Conservation (phyloP, 2,329 filamentous ascomycete species). For the Colletotrichum destructivum region DNA sequence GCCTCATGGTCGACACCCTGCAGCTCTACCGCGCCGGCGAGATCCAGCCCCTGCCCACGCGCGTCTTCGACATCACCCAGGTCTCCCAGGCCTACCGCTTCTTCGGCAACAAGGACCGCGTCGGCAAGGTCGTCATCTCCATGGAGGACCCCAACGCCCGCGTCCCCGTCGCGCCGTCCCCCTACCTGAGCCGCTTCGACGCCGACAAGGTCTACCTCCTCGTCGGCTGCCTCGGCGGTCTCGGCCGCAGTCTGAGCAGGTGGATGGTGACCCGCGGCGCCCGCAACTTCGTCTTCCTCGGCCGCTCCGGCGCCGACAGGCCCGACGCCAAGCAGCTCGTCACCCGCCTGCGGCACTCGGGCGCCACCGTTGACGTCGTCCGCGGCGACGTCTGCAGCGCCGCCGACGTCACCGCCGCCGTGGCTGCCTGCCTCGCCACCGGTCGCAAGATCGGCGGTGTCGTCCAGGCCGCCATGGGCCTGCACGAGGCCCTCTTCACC, state of each 20-base stretch:
- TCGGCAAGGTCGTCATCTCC: conserved; percentile 54
- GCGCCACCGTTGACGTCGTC: conserved; percentile 46
- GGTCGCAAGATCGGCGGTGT: conserved; percentile 47
- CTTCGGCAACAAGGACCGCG: conserved; percentile 48
- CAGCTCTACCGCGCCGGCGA: conserved; percentile 42
- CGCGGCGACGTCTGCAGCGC: conserved; percentile 15
- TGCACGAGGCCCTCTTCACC: conserved; percentile 47
- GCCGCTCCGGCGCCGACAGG: conserved; percentile 48
- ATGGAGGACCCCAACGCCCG: conserved; percentile 28
- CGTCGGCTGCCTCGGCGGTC: conserved; percentile 47
- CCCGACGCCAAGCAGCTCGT: conserved; percentile 44
- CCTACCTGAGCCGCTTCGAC: conserved; percentile 23
- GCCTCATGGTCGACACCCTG: conserved; percentile 39
- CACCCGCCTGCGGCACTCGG: conserved; percentile 40
- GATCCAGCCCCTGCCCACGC: conserved; percentile 25
- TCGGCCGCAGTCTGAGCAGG: conserved; percentile 50
- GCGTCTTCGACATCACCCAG: conserved; percentile 38
- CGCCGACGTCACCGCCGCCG: background rate
- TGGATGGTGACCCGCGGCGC: conserved; percentile 53
- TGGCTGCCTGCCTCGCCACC: background rate
- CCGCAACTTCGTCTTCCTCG: conserved; percentile 51
- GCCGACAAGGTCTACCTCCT: conserved; percentile 43
- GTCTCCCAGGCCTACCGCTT: conserved; percentile 52
- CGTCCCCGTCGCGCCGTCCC: no score
- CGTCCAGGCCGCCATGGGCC: conserved; percentile 53